Percentiles rank a stretch among this genome's conserved stretches.
These are phyloP conservation scores for Russula sp. DNA, from an alignment of 768 basidiomycete species.

Conservation along the genomic window DNA sequence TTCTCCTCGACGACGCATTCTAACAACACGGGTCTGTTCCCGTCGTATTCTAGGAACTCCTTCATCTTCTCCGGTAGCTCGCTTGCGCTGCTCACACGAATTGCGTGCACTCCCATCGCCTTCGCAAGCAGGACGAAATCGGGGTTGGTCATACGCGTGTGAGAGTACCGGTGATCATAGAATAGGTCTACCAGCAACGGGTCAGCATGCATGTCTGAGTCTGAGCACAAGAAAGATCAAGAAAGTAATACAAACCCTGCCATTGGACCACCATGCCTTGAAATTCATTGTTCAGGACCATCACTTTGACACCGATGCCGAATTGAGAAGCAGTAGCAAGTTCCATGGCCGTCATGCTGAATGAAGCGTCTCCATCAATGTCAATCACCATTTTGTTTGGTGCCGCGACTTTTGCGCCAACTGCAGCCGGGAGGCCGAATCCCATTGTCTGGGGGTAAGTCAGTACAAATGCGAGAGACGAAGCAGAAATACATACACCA, in stretches of 20 bases:
- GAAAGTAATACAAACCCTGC: slow-evolving; percentile 65
- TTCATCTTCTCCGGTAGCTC: slow-evolving; percentile 96
- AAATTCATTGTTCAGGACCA: slow-evolving; percentile 94
- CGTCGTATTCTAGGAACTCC: slow-evolving; percentile 96
- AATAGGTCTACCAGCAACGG: slow-evolving; percentile 64
- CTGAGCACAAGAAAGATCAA: neutral
- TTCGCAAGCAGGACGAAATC: slow-evolving; percentile 88
- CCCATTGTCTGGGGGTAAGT: slow-evolving; percentile 81
- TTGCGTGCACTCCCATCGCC: slow-evolving; percentile 90
- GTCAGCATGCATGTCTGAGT: neutral
- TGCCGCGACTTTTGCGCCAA: slow-evolving; percentile 95
- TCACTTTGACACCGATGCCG: slow-evolving; percentile 91
- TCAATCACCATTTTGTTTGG: slow-evolving; percentile 93
- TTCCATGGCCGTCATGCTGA: slow-evolving; percentile 99
- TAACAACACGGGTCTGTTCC: slow-evolving; percentile 79
- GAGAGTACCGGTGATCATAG: slow-evolving; percentile 95
- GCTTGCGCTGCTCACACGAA: slow-evolving; percentile 63
- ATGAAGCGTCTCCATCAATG: slow-evolving; percentile 96
- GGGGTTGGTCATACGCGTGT: slow-evolving; percentile 93
- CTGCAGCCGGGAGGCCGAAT: slow-evolving; percentile 90
- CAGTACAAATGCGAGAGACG: slow-evolving; percentile 15
- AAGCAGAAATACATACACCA: slow-evolving; percentile 56
- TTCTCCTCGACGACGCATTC: slow-evolving; percentile 83
- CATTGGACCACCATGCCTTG: slow-evolving; percentile 99
- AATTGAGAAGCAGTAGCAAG: slow-evolving; percentile 90